Base-by-base conservation (phyloP, 257 asterid genomes). In the Ligustrum vulgare region DNA sequence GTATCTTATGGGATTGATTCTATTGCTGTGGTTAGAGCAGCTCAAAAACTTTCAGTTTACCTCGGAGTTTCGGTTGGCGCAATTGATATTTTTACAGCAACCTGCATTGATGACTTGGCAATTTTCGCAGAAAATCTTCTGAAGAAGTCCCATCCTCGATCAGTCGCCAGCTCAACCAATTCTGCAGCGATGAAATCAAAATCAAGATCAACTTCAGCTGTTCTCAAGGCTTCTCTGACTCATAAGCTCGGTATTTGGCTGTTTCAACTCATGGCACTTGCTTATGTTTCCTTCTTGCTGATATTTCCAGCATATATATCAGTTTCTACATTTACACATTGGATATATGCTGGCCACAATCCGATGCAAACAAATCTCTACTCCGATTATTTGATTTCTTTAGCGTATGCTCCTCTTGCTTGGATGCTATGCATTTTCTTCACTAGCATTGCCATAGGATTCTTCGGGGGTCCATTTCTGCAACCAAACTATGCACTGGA, bases 31-130 rank as follows among this genome's bases (percentile, higher is more conserved):
- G 89, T 88, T 72, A 86, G 90, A 15, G 85, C 92, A 31, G 92
- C 92, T 71, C 92, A 86, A 56, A 88, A 83, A 15, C 88, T 88
- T 41, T 86, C 92, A 8, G 82, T 74, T 74, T 88, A 83, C 72
- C 88, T 88, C 0, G 86, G 86, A 65, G 84, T 80, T 23, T 84
- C 87, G n/a, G 83, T 88, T 45, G 90, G 92, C 33, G 92, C 89
- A 0, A 82, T 88, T 7, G 92, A 88, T 45, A 88, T 88, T n/a
- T 88, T 88, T 6, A 83, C 92, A 58, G 92, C 87, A 34, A 84
- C 89, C 41, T 86, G 92, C 87, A 83, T 88, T 3, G 88, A 85
- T 0, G 92, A 88, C 78, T 73, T 88, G 79, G 88, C 87, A 12
- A 73, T 11, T 66, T 88, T 86, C 37, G 77, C 87, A 2, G 85